Base-by-base conservation (phyloP, 106 monocot species). In the Dendrobium huoshanense region DNA sequence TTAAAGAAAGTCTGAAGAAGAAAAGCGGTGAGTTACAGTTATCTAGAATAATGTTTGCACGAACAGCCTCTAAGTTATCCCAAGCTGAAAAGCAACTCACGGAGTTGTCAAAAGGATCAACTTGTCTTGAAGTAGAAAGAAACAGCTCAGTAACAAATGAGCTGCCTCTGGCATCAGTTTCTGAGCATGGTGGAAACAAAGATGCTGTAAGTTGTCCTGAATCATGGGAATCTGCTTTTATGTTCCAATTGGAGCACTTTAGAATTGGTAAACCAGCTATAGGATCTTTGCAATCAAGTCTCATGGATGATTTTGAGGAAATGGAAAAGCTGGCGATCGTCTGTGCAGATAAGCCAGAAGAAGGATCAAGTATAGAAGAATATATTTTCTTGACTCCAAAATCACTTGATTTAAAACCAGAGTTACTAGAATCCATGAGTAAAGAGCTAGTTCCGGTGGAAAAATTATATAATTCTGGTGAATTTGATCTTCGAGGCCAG, bases 151-250 rank as follows among this genome's bases (percentile, higher is more conserved):
- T 72, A 44, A 77, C 45, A 55, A 75, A 77, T 80, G 82, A 89
- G 20, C 41, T 83, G 68, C 77, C 87, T 75, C 81, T 83, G 31
- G 72, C 82, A 41, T 82, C 86, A 54, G 85, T 87, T 42, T 83
- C 85, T n/a, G 80, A 82, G 73, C 55, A 72, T 75, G 74, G 78
- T 41, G 18, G 82, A 42, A 64, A 86, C 81, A 85, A 88, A 75
- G 86, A 93, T 81, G 80, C 77, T 73, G 42, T 80, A 18, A 90
- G 93, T 77, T 85, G 85, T 82, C 72, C 90, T 47, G 88, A 87
- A 70, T 90, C 93, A 68, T 93, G 90, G 93, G 86, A 88, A 65
- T 93, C 88, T 80, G 84, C 93, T 65, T 89, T 91, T 70, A 82
- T 94, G 43, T 85, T 85, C 58, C 90, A 93, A 67, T 72, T 93